Percentiles rank a stretch among this genome's conserved stretches.
phyloP scores from a whole-genome alignment of 257 asterid genomes.

The Solanum sitiens region DNA sequence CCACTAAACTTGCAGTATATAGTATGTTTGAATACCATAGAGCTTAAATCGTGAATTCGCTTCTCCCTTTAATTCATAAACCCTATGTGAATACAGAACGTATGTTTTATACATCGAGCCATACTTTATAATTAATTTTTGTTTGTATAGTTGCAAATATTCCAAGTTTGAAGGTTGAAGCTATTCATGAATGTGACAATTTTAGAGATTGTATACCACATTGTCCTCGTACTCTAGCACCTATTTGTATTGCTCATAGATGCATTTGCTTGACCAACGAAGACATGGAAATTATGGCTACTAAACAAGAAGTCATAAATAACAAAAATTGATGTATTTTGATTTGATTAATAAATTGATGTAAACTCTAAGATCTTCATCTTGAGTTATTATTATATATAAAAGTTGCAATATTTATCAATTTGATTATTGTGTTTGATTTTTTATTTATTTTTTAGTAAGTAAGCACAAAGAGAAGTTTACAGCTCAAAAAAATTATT shows the following conservation, averaged over 20 bases:
- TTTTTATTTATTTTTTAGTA: too few species aligned
- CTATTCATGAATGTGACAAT: background rate
- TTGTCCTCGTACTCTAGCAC: background rate
- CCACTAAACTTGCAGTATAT: background rate
- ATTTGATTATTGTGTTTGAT: background rate
- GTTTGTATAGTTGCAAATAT: background rate
- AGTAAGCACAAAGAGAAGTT: too few species aligned
- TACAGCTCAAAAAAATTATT: too few species aligned
- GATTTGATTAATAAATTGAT: background rate
- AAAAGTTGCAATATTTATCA: background rate
- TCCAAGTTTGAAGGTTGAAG: background rate
- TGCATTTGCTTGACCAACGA: background rate
- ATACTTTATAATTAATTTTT: background rate
- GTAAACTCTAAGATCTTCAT: background rate
- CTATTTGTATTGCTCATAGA: background rate
- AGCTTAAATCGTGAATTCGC: background rate
- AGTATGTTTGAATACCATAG: background rate
- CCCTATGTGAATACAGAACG: too few species aligned
- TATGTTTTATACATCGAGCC: background rate
- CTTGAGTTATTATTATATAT: background rate
- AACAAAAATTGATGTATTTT: background rate
- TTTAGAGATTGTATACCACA: background rate
- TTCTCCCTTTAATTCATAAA: too few species aligned
- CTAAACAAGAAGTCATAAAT: background rate
- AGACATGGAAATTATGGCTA: background rate